A percentile compares a stretch with the other conserved stretches of the same genome.
phyloP scores from a whole-genome alignment of 2,329 filamentous ascomycete species.

The Epichloe elymi region DNA sequence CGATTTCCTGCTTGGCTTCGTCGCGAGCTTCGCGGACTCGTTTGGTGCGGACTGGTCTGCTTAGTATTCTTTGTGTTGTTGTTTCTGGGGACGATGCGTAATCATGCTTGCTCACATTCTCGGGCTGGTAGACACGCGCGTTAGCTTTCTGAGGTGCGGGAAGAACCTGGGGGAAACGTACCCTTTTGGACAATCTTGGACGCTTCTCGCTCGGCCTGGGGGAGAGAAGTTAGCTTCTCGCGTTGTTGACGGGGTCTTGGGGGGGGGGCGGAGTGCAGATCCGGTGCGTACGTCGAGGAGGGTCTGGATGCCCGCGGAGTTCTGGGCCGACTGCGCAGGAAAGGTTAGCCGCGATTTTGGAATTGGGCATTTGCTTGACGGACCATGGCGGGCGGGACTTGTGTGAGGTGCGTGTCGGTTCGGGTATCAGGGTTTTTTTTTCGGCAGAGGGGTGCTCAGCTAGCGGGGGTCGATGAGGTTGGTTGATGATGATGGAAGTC shows the following conservation, averaged over 20 bases:
- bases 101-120: conserved; percentile 55
- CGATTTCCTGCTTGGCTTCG: conserved; percentile 96
- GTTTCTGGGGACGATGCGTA: neutral
- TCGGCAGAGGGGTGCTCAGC: too few species aligned
- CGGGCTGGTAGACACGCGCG: conserved; percentile 41
- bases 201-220: conserved; percentile 80
- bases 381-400: conserved; percentile 6
- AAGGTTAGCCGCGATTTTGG: conserved; percentile 1
- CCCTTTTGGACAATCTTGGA: conserved; percentile 98
- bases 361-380: neutral
- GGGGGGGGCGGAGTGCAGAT: neutral
- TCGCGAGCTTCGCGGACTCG: conserved; percentile 90
- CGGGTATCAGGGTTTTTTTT: too few species aligned
- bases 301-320: conserved; percentile 96
- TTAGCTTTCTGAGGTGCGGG: neutral
- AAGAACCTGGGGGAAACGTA: conserved; percentile 25
- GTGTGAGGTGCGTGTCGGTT: neutral
- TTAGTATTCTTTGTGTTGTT: neutral
- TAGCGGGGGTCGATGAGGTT: too few species aligned
- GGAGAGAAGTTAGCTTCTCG: conserved; percentile 1
- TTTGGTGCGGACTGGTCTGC: conserved; percentile 61
- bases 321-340: conserved; percentile 75
- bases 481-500: too few species aligned
- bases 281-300: conserved; percentile 73
- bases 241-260: too few species aligned